These are phyloP conservation scores for Cercospora beticola DNA, from an alignment of 2,329 filamentous ascomycete genomes.

Conservation along the genomic window DNA sequence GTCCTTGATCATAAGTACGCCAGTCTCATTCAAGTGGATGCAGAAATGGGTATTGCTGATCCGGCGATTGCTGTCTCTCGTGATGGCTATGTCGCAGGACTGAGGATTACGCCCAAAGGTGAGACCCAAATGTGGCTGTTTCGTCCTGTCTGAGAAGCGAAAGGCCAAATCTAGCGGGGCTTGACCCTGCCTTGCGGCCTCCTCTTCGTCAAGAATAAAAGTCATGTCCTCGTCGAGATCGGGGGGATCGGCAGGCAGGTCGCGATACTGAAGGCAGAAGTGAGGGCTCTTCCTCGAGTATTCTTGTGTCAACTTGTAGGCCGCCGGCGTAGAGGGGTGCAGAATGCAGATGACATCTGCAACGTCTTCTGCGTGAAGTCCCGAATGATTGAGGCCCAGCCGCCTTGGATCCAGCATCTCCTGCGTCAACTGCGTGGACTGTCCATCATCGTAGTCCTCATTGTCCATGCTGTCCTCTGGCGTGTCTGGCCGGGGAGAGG, in stretches of 20 bases:
- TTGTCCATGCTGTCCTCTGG: not conserved
- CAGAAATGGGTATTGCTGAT: slow-evolving; percentile 96
- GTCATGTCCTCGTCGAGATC: slow-evolving; percentile 31
- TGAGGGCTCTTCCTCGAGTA: slow-evolving; percentile 55
- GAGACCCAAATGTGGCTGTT: slow-evolving; percentile 71
- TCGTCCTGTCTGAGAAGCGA: slow-evolving; percentile 71
- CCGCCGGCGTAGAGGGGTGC: slow-evolving; percentile 71
- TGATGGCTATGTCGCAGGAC: slow-evolving; percentile 70
- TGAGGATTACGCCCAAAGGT: slow-evolving; percentile 75
- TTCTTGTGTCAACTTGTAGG: slow-evolving; percentile 66
- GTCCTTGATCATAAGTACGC: slow-evolving; percentile 88
- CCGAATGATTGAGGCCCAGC: slow-evolving; percentile 75
- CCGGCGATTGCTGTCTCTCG: slow-evolving; percentile 65
- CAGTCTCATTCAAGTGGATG: slow-evolving; percentile 84
- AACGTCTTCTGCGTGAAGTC: slow-evolving; percentile 77
- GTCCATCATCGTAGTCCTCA: slow-evolving; percentile 36
- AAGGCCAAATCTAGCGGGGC: slow-evolving; percentile 66
- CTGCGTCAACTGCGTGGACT: slow-evolving; percentile 57
- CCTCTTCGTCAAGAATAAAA: slow-evolving; percentile 33
- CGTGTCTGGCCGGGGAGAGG: not conserved
- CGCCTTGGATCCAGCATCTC: slow-evolving; percentile 75
- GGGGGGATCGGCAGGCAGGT: slow-evolving; percentile 31
- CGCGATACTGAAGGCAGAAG: slow-evolving; percentile 58
- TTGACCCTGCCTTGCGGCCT: slow-evolving; percentile 43
- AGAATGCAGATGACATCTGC: slow-evolving; percentile 88